A percentile compares a stretch with the other conserved stretches of the same genome.
phyloP scores from a whole-genome alignment of 1,284 basidiomycete genomes.

The Athelia sp. region DNA sequence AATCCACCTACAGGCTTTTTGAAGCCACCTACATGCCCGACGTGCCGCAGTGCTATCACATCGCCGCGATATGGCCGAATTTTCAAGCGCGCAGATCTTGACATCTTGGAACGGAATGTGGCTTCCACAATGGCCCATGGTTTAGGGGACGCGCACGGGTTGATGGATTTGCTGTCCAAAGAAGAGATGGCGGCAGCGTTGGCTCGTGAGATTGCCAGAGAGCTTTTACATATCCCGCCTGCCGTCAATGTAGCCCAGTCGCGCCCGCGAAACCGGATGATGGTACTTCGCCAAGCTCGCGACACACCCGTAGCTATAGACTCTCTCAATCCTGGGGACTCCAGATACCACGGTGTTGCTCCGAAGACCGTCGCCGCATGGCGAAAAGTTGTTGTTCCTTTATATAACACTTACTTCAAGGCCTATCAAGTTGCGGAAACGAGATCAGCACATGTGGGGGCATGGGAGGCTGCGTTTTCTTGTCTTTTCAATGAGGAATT shows the following conservation, averaged over 20 bases:
- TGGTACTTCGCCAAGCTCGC: slow-evolving; percentile 6
- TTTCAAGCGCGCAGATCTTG: slow-evolving; percentile 55
- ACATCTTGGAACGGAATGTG: slow-evolving; percentile 61
- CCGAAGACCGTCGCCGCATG: slow-evolving; percentile 27
- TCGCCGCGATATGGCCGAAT: slow-evolving; percentile 54
- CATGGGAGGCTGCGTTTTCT: slow-evolving; percentile 49
- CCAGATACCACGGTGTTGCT: slow-evolving; percentile 24
- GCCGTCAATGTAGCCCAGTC: slow-evolving; percentile 8
- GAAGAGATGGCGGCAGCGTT: slow-evolving; percentile 3
- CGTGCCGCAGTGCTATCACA: slow-evolving; percentile 46
- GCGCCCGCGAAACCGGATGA: slow-evolving; percentile 9
- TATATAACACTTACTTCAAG: slow-evolving; percentile 28
- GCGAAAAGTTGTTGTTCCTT: slow-evolving; percentile 27
- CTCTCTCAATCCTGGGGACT: slow-evolving; percentile 18
- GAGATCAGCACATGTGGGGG: slow-evolving; percentile 43
- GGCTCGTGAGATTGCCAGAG: slow-evolving; percentile 12
- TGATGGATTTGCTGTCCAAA: slow-evolving; percentile 22
- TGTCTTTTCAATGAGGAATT: slow-evolving; percentile 45
- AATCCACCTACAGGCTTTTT: slow-evolving; percentile 37
- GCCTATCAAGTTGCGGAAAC: slow-evolving; percentile 31
- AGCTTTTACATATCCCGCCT: too few relatives aligned
- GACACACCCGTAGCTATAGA: slow-evolving; percentile 13
- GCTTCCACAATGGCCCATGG: slow-evolving; percentile 44
- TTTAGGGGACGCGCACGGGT: slow-evolving; percentile 25
- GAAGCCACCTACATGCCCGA: slow-evolving; percentile 48